These are phyloP conservation scores for Clavispora santaluciae DNA, from an alignment of 805 yeast genomes.

Conservation along the genomic window DNA sequence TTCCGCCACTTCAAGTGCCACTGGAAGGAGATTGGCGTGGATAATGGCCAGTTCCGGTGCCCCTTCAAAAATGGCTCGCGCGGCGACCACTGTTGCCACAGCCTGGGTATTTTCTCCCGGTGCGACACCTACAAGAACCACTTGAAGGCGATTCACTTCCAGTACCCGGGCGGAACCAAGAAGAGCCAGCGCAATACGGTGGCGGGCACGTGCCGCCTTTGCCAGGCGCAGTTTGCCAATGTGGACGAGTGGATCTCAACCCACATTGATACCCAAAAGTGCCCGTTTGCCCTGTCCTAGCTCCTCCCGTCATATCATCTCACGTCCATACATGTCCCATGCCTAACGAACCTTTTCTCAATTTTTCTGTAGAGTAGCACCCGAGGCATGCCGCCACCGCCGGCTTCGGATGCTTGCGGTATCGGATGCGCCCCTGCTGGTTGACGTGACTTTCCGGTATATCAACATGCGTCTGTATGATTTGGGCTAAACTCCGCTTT, in stretches of 20 bases:
- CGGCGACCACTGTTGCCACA: conserved; percentile 57
- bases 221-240: conserved; percentile 58
- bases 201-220: conserved; percentile 72
- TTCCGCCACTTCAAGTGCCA: conserved; percentile 83
- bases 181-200: conserved; percentile 68
- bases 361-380: too few relatives aligned
- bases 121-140: conserved; percentile 93
- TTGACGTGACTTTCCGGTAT: too few relatives aligned
- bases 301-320: background rate
- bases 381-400: too few relatives aligned
- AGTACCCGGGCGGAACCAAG: conserved; percentile 81
- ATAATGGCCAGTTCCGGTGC: conserved; percentile 69
- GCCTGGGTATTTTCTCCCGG: conserved; percentile 78
- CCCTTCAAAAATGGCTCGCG: conserved; percentile 51
- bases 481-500: too few relatives aligned
- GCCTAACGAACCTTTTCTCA: background rate
- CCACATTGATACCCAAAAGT: conserved; percentile 58
- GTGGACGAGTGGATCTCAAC: conserved; percentile 76
- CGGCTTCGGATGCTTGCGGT: too few relatives aligned
- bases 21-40: conserved; percentile 67
- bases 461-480: too few relatives aligned
- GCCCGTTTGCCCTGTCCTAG: conserved; percentile 17
- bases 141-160: conserved; percentile 82
- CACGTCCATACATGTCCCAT: background rate
- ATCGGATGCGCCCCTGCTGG: too few relatives aligned